These are phyloP conservation scores for Articulospora tetracladia DNA, from an alignment of 495 filamentous ascomycete species.

Conservation along the genomic window DNA sequence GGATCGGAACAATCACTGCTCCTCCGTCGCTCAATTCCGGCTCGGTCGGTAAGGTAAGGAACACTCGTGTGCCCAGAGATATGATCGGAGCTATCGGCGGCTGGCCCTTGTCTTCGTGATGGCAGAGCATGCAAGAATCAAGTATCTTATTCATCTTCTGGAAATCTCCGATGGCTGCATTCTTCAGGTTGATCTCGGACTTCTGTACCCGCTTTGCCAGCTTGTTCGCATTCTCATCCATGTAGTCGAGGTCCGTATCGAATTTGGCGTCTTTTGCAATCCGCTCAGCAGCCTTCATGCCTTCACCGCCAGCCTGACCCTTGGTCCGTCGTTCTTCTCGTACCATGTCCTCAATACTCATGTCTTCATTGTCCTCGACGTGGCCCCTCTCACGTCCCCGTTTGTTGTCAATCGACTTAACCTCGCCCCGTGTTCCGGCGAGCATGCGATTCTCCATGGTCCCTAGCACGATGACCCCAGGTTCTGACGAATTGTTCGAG, in stretches of 20 bases:
- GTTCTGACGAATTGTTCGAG: slow-evolving; percentile 50
- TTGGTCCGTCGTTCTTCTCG: slow-evolving; percentile 82
- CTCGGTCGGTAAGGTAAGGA: slow-evolving; percentile 82
- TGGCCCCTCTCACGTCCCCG: slow-evolving; percentile 74
- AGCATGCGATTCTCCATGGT: slow-evolving; percentile 88
- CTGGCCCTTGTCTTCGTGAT: slow-evolving; percentile 82
- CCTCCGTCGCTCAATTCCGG: slow-evolving; percentile 83
- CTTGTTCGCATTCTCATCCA: slow-evolving; percentile 93
- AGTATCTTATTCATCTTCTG: slow-evolving; percentile 86
- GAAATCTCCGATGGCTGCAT: slow-evolving; percentile 81
- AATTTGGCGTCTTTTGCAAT: slow-evolving; percentile 93
- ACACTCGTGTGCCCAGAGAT: slow-evolving; percentile 84
- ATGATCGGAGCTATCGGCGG: slow-evolving; percentile 86
- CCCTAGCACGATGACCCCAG: slow-evolving; percentile 73
- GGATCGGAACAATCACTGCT: slow-evolving; percentile 83
- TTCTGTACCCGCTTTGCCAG: slow-evolving; percentile 87
- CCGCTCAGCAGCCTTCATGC: slow-evolving; percentile 76
- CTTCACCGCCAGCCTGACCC: slow-evolving; percentile 76
- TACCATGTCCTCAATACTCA: slow-evolving; percentile 95
- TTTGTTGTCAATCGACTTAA: slow-evolving; percentile 69
- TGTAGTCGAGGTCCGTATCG: slow-evolving; percentile 89
- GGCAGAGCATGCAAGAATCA: slow-evolving; percentile 85
- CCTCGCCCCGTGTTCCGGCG: slow-evolving; percentile 71
- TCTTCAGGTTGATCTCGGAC: slow-evolving; percentile 84
- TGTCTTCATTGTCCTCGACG: slow-evolving; percentile 89